These are phyloP conservation scores for Coemansia sp. DNA, from an alignment of 192 early-diverging fungal genomes.

Conservation along the genomic window DNA sequence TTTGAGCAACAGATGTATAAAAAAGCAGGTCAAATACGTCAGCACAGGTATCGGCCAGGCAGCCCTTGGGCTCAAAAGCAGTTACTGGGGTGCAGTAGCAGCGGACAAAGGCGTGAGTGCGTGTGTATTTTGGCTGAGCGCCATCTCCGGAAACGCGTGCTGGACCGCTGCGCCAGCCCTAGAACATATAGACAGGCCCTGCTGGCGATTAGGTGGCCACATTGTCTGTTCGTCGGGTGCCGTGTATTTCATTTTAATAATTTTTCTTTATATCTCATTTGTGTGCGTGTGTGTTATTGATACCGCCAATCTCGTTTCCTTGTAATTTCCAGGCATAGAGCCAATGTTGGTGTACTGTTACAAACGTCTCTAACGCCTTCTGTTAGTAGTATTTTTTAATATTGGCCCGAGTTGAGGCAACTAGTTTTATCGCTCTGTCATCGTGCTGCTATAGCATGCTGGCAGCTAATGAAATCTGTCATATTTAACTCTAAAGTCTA, in stretches of 20 bases:
- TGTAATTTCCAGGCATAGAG: slow-evolving; percentile 8
- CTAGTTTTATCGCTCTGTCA: neutral
- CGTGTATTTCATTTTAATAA: neutral
- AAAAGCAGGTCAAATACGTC: slow-evolving; percentile 7
- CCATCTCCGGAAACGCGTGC: neutral
- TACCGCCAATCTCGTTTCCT: neutral
- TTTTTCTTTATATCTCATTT: neutral
- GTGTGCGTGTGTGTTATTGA: slow-evolving; percentile 4
- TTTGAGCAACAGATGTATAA: neutral
- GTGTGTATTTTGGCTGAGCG: neutral
- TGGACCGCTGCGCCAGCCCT: neutral
- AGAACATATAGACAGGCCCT: slow-evolving; percentile 6
- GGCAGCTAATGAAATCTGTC: neutral
- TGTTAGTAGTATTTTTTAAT: slow-evolving; percentile 3
- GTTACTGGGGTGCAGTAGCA: slow-evolving; percentile 10
- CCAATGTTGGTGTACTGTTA: slow-evolving; percentile 2
- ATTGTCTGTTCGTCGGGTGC: neutral
- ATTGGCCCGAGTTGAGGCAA: neutral
- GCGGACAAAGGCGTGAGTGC: neutral
- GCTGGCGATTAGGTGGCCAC: neutral
- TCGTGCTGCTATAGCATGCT: neutral
- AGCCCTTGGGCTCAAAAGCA: slow-evolving; percentile 6
- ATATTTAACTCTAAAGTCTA: neutral
- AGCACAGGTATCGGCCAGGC: slow-evolving; percentile 3
- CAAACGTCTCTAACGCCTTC: slow-evolving; percentile 1